Percentiles rank a stretch among this genome's conserved stretches.
These are phyloP conservation scores for Colletotrichum liaoningense DNA, from an alignment of 2,329 filamentous ascomycete genomes.

Conservation along the genomic window DNA sequence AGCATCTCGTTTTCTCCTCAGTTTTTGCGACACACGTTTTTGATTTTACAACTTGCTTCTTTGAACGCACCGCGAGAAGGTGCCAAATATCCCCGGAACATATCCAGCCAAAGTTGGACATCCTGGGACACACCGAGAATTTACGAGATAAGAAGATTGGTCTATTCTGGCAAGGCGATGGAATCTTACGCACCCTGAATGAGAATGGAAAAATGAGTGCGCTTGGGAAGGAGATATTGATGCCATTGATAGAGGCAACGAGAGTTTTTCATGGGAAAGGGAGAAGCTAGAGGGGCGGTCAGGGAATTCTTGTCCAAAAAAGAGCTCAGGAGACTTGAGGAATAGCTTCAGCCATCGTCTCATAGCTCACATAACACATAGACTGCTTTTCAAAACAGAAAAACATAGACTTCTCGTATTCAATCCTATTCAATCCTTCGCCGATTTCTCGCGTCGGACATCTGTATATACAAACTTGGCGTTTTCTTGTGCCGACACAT, in stretches of 20 bases:
- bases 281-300: too few relatives aligned
- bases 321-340: not conserved
- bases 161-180: not conserved
- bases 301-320: too few relatives aligned
- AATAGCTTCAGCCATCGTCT: not conserved
- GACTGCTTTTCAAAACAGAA: not conserved
- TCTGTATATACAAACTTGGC: not conserved
- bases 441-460: not conserved
- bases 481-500: not conserved
- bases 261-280: not conserved
- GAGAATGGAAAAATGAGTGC: too few relatives aligned
- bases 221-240: not conserved
- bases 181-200: too few relatives aligned
- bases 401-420: not conserved
- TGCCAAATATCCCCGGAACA: accelerated
- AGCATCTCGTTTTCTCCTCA: not conserved
- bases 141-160: not conserved
- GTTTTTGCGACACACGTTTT: not conserved
- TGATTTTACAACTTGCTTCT: not conserved
- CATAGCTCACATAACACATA: not conserved
- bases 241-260: not conserved
- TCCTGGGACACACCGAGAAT: too few relatives aligned
- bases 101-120: not conserved
- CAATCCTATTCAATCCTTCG: not conserved
- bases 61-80: not conserved